Base-by-base conservation (phyloP, 1,284 basidiomycete genomes). In the Pisolithus thermaeus region DNA sequence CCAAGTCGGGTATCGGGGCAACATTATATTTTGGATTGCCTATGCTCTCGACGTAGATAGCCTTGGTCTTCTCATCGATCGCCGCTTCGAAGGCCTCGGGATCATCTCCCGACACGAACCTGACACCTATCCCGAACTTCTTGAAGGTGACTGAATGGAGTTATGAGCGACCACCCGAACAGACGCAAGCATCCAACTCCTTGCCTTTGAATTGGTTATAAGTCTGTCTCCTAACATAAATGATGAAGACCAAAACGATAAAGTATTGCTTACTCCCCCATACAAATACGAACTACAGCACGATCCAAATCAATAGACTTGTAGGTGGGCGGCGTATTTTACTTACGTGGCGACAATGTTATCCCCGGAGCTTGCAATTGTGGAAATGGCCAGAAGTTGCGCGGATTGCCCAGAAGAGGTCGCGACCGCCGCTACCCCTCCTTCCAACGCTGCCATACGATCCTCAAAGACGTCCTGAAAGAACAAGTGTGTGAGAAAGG, bases 201-300 rank as follows among this genome's bases (percentile, higher is more conserved):
- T 11, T 49, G 81, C 84, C 84, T 76, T 92, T 93, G 74, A 94
- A 85, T 65, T 93, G 91, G 62, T 94, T 95, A 74, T 87, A 93
- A 4, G 88, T 92, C 80, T 81, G 46, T 20, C 49, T 8, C 40
- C 27, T 27, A 39, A 1, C 12, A 42, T 6, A 42, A n/a, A 46
- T 9, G 8, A 35, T 23, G 5, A 23, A 20, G 3, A 1, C 23
- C 23, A 7, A 25, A 48, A 39, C 8, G 6, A 48, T 39, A 27
- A 28, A 25, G 23, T 1, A 37, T 27, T 38, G 64, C 79, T 61
- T 58, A 84, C 82, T 23, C 84, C 84, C 46, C 85, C 85, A 54
- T 87, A 89, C 5, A 88, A 69, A 60, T 74, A 79, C 3, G 81
- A 78, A 1, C 80, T 81, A 47, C n/a, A 16, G 37, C 2, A 20